Evolutionary conservation across 2,329 filamentous ascomycete species (phyloP).

Genomic region (Phyllosticta citriasiana): DNA sequence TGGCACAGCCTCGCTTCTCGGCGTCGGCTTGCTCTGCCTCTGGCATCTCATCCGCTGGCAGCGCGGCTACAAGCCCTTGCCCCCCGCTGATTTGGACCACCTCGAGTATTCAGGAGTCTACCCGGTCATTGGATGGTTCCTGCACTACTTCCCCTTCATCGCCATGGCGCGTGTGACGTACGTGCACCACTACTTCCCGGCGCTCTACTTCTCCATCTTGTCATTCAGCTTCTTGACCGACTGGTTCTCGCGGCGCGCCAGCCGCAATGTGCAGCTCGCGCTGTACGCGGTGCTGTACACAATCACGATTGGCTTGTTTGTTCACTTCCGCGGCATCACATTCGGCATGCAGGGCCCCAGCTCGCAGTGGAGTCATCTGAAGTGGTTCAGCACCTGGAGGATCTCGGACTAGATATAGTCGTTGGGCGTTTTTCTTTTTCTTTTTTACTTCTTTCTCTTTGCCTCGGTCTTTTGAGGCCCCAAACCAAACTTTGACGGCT

Average conservation of each 20-base stretch:
- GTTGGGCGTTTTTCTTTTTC: not conserved
- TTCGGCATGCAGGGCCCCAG: conserved; percentile 90
- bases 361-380: conserved; percentile 79
- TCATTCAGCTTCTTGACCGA: conserved; percentile 80
- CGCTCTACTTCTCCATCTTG: conserved; percentile 93
- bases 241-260: conserved; percentile 64
- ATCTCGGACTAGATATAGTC: conserved; percentile 52
- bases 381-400: conserved; percentile 85
- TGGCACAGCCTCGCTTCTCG: conserved; percentile 66
- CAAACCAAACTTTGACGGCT: not conserved
- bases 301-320: conserved; percentile 68
- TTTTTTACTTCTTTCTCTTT: not conserved
- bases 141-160: conserved; percentile 93
- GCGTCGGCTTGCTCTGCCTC: conserved; percentile 60
- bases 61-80: conserved; percentile 80
- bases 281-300: conserved; percentile 69
- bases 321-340: conserved; percentile 84
- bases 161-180: conserved; percentile 98
- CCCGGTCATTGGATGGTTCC: conserved; percentile 84
- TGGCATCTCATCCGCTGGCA: conserved; percentile 96
- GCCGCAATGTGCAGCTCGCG: conserved; percentile 52
- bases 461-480: not conserved
- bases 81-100: conserved; percentile 71
- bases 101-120: conserved; percentile 93
- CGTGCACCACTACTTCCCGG: conserved; percentile 98